Conservation (phyloP, 148 eudicot species). For the Oxyria digyna region DNA sequence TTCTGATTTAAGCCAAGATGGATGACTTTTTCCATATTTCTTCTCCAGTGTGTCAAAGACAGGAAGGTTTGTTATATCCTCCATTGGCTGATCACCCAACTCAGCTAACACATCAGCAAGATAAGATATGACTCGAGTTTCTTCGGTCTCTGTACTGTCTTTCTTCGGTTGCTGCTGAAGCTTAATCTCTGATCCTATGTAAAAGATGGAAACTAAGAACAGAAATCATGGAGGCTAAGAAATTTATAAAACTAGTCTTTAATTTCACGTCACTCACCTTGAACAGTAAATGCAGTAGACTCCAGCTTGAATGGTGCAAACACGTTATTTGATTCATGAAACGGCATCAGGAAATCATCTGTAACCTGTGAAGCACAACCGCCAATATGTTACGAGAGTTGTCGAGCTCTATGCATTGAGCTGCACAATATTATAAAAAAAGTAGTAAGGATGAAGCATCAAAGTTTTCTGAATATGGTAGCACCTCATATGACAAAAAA, state of each 20-base stretch:
- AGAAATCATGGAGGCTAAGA: background rate
- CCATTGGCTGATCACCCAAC: slow-evolving; percentile 30
- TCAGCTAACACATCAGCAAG: slow-evolving; percentile 59
- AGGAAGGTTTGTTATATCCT: slow-evolving; percentile 24
- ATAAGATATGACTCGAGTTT: slow-evolving; percentile 52
- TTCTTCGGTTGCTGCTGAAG: background rate
- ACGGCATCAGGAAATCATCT: background rate
- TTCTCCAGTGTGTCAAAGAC: slow-evolving; percentile 58
- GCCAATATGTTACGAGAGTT: background rate
- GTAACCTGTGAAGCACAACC: background rate
- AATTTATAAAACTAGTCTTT: background rate
- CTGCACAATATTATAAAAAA: too few relatives aligned
- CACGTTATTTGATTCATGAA: background rate
- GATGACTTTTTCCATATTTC: slow-evolving; percentile 50
- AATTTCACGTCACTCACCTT: background rate
- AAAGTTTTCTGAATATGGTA: background rate
- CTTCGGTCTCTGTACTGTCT: slow-evolving; percentile 14
- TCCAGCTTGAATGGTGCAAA: background rate
- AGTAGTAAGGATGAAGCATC: background rate
- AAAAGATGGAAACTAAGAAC: background rate
- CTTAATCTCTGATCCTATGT: background rate
- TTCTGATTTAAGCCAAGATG: slow-evolving; percentile 46
- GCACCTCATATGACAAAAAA: background rate
- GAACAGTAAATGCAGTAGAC: background rate
- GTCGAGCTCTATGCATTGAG: background rate